Percentiles rank a stretch among this genome's conserved stretches.
These are phyloP conservation scores for Podaxis mareebaensis DNA, from an alignment of 768 basidiomycete species.

Conservation along the genomic window DNA sequence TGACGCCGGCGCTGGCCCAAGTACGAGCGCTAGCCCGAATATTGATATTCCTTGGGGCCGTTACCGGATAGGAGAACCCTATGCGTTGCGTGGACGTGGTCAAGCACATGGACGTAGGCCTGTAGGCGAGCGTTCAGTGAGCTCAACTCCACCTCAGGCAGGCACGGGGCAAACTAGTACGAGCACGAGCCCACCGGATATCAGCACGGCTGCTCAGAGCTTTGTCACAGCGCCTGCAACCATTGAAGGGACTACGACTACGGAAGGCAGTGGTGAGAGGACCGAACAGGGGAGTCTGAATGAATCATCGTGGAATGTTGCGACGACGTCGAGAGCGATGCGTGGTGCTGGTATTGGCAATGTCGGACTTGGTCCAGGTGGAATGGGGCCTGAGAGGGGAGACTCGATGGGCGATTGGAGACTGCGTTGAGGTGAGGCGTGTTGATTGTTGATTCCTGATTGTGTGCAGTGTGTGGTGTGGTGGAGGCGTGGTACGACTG, in stretches of 20 bases:
- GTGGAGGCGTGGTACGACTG: slow-evolving; percentile 11
- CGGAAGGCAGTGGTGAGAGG: slow-evolving; percentile 43
- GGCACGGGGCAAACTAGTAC: slow-evolving; percentile 18
- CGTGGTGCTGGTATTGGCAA: slow-evolving; percentile 12
- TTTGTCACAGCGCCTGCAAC: slow-evolving; percentile 70
- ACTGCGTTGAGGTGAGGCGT: slow-evolving; percentile 7
- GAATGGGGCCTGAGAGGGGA: slow-evolving; percentile 9
- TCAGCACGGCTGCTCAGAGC: slow-evolving; percentile 70
- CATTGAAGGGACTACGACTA: slow-evolving; percentile 52
- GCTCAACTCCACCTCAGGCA: slow-evolving; percentile 7
- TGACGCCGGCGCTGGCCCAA: slow-evolving; percentile 14
- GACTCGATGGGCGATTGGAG: slow-evolving; percentile 15
- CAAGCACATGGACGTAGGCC: slow-evolving; percentile 15
- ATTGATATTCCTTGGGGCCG: slow-evolving; percentile 27
- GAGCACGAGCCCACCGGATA: slow-evolving; percentile 50
- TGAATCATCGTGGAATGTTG: slow-evolving; percentile 31
- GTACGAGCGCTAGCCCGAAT: background rate
- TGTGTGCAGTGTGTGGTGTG: background rate
- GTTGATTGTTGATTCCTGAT: background rate
- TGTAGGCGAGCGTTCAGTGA: background rate
- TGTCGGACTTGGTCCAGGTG: slow-evolving; percentile 10
- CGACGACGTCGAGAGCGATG: slow-evolving; percentile 14
- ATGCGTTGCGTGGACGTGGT: slow-evolving; percentile 24
- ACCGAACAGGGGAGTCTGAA: slow-evolving; percentile 42
- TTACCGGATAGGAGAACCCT: slow-evolving; percentile 21